Evolutionary conservation across 768 basidiomycete genomes (phyloP), one percentile per base, ranked within the genome.

Genomic region (Calocera viscosa): DNA sequence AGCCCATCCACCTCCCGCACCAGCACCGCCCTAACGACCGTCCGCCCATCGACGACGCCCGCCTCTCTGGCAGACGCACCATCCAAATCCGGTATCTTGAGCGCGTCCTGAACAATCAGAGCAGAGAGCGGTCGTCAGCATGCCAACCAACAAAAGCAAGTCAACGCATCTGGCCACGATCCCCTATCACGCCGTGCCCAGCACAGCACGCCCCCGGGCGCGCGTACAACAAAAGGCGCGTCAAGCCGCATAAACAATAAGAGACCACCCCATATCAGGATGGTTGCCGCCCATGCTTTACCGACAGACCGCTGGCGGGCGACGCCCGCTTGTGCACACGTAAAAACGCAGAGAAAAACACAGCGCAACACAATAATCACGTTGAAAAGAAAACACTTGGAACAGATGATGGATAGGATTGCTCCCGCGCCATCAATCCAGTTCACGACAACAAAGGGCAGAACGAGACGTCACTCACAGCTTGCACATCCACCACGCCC

Each of bases 391-490:
- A 24, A 47, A 7, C 43, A 24, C 43, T 47, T 19, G 19, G 19
- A 47, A 47, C 43, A 47, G 43, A 24, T 47, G 43, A 47, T 22
- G 5, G 53, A 60, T 32, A 60, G 53, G 53, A 60, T 60, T 60
- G 53, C 14, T 60, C 53, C 53, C 53, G 53, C 30, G 26, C 26
- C 53, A 60, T 60, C 53, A 60, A 26, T 60, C 53, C 16, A 26
- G 53, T 60, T 60, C 53, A 22, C 53, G 30, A 60, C 53, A 32
- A 60, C 53, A 60, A 60, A 60, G 53, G 53, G 19, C 30, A 60
- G 30, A 26, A 28, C 5, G 22, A 5, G 16, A 19, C 14, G 5
- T 47, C 10, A 32, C 53, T 60, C 30, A 60, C 53, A 16, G 11
- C 26, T 30, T 28, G 53, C 53, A 60, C 30, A 10, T 60, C 53